phyloP scores from a whole-genome alignment of 2,329 filamentous ascomycete species.

The Colletotrichum graminicola region DNA sequence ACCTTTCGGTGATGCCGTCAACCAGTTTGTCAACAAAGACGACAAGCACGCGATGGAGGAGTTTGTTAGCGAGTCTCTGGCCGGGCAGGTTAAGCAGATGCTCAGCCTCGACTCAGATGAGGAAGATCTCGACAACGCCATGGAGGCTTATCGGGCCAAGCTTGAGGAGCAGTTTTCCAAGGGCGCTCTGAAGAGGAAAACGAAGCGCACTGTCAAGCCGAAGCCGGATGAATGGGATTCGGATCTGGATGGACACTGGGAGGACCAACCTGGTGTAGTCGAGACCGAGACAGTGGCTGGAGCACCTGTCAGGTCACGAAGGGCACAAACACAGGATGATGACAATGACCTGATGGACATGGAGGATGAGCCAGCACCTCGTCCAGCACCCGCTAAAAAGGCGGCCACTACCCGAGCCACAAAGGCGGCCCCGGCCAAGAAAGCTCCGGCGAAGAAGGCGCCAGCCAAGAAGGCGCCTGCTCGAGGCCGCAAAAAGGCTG shows the following conservation, averaged over 20 bases:
- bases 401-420: constrained; percentile 45
- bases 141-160: constrained; percentile 78
- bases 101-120: constrained; percentile 75
- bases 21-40: constrained; percentile 93
- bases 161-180: constrained; percentile 79
- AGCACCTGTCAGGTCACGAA: constrained; percentile 47
- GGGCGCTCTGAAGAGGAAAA: constrained; percentile 66
- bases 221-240: constrained; percentile 88
- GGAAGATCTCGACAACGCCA: constrained; percentile 77
- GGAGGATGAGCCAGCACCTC: constrained; percentile 50
- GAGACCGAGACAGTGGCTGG: constrained; percentile 57
- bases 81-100: constrained; percentile 77
- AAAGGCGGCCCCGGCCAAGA: constrained; percentile 53
- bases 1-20: constrained; percentile 91
- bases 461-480: constrained; percentile 51
- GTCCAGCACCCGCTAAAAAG: constrained; percentile 51
- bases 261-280: constrained; percentile 78
- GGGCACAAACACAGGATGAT: constrained; percentile 53
- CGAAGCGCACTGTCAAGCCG: constrained; percentile 73
- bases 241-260: constrained; percentile 90
- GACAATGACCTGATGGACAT: constrained; percentile 64
- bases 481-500: constrained; percentile 57
- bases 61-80: constrained; percentile 80
- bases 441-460: constrained; percentile 60
- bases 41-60: constrained; percentile 92